Evolutionary conservation across 768 basidiomycete genomes (phyloP).

Genomic region (Russula sp.): DNA sequence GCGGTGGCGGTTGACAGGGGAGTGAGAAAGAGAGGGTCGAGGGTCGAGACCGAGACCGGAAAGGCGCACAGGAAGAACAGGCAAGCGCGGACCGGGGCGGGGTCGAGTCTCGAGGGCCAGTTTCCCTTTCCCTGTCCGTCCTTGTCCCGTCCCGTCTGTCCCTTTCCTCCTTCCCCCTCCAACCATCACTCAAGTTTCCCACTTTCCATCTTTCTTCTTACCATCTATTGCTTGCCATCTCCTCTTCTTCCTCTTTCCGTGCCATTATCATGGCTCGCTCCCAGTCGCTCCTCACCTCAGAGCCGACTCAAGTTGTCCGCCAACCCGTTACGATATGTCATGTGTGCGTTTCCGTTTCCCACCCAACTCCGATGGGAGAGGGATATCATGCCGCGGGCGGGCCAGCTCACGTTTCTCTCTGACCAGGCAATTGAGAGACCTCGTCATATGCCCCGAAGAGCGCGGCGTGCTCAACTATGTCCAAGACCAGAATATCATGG

Average conservation of each 20-base stretch:
- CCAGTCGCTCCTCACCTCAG: slow-evolving; percentile 37
- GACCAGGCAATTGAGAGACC: slow-evolving; percentile 67
- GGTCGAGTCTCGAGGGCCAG: not conserved
- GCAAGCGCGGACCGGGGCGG: not conserved
- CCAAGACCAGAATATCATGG: slow-evolving; percentile 44
- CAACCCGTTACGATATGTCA: slow-evolving; percentile 51
- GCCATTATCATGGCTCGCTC: slow-evolving; percentile 39
- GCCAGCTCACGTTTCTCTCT: not conserved
- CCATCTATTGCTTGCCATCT: not conserved
- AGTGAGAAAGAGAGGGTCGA: too few species aligned
- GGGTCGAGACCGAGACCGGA: too few species aligned
- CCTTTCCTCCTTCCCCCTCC: not conserved
- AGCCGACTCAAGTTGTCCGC: slow-evolving; percentile 36
- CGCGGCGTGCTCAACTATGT: slow-evolving; percentile 60
- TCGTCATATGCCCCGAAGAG: slow-evolving; percentile 65
- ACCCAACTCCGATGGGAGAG: not conserved
- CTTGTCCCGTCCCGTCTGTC: not conserved
- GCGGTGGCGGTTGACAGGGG: too few species aligned
- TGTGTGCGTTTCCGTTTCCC: slow-evolving; percentile 36
- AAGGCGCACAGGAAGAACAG: too few species aligned
- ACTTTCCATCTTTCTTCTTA: not conserved
- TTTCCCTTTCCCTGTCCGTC: too few species aligned
- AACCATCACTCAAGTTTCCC: not conserved
- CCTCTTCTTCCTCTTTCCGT: not conserved
- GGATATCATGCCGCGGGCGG: too few species aligned